Base-by-base conservation (phyloP, 23 red algal genomes). In the Gracilaria vermiculophylla region DNA sequence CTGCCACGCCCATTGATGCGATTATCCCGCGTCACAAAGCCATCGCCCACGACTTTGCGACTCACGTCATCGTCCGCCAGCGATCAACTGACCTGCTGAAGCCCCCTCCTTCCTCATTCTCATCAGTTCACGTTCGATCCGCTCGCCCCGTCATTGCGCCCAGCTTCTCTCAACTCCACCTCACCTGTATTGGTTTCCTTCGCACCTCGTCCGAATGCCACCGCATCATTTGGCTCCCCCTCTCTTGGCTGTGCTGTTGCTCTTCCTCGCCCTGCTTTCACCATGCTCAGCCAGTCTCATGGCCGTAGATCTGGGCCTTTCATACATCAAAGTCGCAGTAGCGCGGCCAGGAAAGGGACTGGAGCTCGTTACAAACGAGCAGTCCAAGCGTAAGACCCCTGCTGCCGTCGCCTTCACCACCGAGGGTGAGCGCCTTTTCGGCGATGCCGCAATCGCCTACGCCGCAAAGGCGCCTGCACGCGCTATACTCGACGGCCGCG, bases 351-450 rank as follows among this genome's bases (percentile, higher is more conserved):
- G 67, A 14, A 93, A 93, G 64, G 97, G 97, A 33, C 76, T 99
- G 19, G 78, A 93, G 25, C 58, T 99, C 13, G 92, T 91, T 36
- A 84, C 79, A 2, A 95, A 99, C 52, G 97, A 99, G 62, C 93
- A 95, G 27, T 69, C 92, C 33, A 99, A 99, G 64, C 91, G 97
- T 33, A 94, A 99, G 64, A 95, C 97, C 32, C 97, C 97, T 17
- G 71, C 92, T 12, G 92, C 90, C 49, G 81, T 99, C 31, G 90
- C 87, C 58, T 99, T 99, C 91, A 91, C 88, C 6, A 53, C 76
- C 1, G 97, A 95, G 55, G 81, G 85, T 29, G 93, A 93, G 86
- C 90, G 93, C 44, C 77, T 93, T n/a, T 99, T 99, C 52, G 97
- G 97, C 80, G 92, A 99, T 70, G 83, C 94, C 33, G 97, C 92